phyloP scores from a whole-genome alignment of 306 rosid species.

The Echinosophora koreensis region DNA sequence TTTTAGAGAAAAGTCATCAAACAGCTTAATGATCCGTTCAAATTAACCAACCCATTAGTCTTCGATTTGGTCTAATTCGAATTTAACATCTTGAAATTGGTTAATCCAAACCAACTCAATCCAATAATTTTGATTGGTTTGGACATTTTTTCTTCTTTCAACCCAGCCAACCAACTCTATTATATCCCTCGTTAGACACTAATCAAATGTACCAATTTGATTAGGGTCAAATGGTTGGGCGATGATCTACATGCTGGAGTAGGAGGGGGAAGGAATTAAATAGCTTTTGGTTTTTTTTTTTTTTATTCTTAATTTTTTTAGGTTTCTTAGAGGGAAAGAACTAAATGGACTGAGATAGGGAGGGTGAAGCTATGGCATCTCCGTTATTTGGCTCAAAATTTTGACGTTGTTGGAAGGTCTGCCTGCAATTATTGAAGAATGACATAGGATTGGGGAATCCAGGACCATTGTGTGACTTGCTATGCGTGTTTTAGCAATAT shows the following conservation, averaged over 20 bases:
- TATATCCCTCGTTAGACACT: too few species aligned
- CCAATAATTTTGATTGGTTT: too few species aligned
- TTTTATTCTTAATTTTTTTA: neutral
- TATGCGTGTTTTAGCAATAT: neutral
- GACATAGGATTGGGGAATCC: neutral
- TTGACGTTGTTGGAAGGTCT: slow-evolving; percentile 4
- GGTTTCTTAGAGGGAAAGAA: slow-evolving; percentile 13
- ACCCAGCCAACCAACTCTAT: too few species aligned
- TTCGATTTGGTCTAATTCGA: too few species aligned
- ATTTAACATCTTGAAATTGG: too few species aligned
- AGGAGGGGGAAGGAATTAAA: neutral
- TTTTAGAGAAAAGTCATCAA: too few species aligned
- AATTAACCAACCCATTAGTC: too few species aligned
- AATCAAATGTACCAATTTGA: neutral
- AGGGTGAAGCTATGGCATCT: neutral
- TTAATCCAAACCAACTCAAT: too few species aligned
- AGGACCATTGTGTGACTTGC: neutral
- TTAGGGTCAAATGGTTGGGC: slow-evolving; percentile 14
- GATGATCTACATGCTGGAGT: neutral
- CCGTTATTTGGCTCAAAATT: neutral
- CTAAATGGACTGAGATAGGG: neutral
- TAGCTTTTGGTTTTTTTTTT: neutral
- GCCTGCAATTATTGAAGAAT: slow-evolving; percentile 1
- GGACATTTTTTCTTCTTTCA: too few species aligned
- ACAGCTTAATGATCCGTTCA: too few species aligned